phyloP scores from a whole-genome alignment of 164 flowering plant genomes.

The Aristolochia contorta region DNA sequence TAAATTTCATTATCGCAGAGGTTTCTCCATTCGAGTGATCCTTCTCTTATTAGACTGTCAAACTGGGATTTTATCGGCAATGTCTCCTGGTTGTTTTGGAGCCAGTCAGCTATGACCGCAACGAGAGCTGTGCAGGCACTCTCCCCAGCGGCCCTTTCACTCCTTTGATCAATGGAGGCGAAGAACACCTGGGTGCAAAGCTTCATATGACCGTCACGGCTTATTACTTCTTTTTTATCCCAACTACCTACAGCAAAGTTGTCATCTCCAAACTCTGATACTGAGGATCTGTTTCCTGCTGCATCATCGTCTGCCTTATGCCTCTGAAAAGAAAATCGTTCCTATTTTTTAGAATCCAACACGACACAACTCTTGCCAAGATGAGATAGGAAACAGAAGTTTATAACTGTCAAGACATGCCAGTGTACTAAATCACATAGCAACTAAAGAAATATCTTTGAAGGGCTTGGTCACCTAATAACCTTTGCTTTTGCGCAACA shows the following conservation, averaged over 20 bases:
- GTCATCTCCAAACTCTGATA: conserved; percentile 98
- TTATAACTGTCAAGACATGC: too few relatives aligned
- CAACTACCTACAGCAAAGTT: conserved; percentile 84
- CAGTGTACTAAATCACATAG: too few relatives aligned
- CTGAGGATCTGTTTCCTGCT: conserved; percentile 49
- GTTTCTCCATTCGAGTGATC: conserved; percentile 89
- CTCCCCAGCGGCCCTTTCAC: conserved; percentile 93
- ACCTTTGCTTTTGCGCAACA: too few relatives aligned
- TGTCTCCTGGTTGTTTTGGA: conserved; percentile 50
- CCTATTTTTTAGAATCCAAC: neutral
- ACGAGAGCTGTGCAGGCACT: conserved; percentile 97
- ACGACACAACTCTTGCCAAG: too few relatives aligned
- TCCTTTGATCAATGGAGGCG: conserved; percentile 93
- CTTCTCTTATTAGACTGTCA: conserved; percentile 83
- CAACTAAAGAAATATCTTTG: too few relatives aligned
- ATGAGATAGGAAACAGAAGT: too few relatives aligned
- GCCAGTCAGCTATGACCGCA: conserved; percentile 96
- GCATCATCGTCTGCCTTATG: conserved; percentile 65
- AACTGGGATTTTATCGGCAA: conserved; percentile 92
- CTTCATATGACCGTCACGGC: conserved; percentile 91
- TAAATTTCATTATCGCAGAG: conserved; percentile 78
- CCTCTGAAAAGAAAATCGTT: conserved; percentile 32
- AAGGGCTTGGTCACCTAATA: too few relatives aligned
- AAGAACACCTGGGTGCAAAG: conserved; percentile 72
- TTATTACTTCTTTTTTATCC: conserved; percentile 77